Evolutionary conservation across 2,329 filamentous ascomycete genomes (phyloP), one percentile per base, ranked within the genome.

Genomic region (Paraphoma sp.): DNA sequence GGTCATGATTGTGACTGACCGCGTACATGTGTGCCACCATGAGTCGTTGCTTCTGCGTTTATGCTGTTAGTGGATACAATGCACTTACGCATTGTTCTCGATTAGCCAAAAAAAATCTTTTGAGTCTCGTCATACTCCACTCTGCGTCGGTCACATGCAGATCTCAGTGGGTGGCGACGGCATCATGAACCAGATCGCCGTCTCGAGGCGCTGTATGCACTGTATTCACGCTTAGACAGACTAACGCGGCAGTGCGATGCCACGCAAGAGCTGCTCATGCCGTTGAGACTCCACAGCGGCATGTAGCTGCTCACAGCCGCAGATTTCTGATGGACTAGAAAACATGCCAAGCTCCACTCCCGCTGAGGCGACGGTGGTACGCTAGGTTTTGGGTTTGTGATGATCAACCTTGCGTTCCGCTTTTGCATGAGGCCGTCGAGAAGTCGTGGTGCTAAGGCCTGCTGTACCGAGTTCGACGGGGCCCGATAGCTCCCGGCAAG

Each of bases 111-210:
- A 23, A 23, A 23, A 23, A 5, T 23, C 23, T 23, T 23, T 5
- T 5, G 23, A 23, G 23, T 23, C 23, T 23, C 23, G 23, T 23
- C 23, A 23, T 23, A 23, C 23, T 23, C 23, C 23, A 23, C 23
- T 23, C 23, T 23, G 23, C 23, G 5, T 23, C 23, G 23, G 23
- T 23, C 5, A 3, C 23, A 23, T 14, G 14, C 9, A 36, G 33
- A 36, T 36, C 33, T 10, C 3, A 14, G 9, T 18, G 45, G 45
- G 30, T 23, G 18, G 36, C 18, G 45, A 38, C 45, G 45, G 45
- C 45, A 47, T 47, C 30, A 30, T n/a, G n/a, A 18, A 11, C 45
- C 29, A 47, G 44, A 31, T 47, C 45, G n/a, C 45, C 45, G 17
- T 18, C 14, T 47, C 45, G 45, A 36, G 33, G 33, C 33, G 9